Conservation (phyloP, 1,139 yeast species). For the Debaryomyces subglobosus region DNA sequence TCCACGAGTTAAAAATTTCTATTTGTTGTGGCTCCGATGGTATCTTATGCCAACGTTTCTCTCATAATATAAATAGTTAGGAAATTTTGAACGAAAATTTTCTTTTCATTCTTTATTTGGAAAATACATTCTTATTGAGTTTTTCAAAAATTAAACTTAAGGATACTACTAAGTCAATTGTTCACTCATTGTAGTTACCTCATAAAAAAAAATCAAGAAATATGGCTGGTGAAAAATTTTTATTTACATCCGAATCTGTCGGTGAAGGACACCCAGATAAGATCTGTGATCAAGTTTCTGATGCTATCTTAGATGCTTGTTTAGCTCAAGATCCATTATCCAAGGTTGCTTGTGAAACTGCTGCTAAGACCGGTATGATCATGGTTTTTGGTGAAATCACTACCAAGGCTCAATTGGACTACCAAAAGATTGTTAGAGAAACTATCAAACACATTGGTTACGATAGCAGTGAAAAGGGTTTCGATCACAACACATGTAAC, state of each 20-base stretch:
- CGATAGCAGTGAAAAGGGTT: conserved; percentile 94
- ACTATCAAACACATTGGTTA: conserved; percentile 98
- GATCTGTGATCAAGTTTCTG: conserved; percentile 99
- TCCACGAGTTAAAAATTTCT: conserved; percentile 2
- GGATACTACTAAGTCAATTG: background rate
- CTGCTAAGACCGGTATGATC: conserved; percentile 98
- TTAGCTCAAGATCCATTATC: conserved; percentile 93
- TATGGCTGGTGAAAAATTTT: conserved; percentile 47
- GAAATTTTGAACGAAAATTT: conserved; percentile 6
- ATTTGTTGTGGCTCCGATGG: conserved; percentile 7
- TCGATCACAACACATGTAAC: conserved; percentile 98
- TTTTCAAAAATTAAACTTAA: conserved; percentile 3
- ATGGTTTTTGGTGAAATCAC: conserved; percentile 99
- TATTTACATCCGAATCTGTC: conserved; percentile 95
- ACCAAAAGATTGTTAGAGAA: conserved; percentile 96
- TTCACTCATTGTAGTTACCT: background rate
- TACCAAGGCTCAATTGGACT: conserved; percentile 92
- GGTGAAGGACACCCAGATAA: conserved; percentile 99
- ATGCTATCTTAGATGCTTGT: conserved; percentile 98
- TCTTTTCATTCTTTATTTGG: conserved; percentile 1
- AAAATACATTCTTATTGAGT: conserved; percentile 3
- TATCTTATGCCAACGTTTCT: conserved; percentile 7
- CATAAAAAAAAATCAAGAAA: background rate
- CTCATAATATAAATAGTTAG: conserved; percentile 6
- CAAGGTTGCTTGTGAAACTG: conserved; percentile 99